phyloP scores from a whole-genome alignment of 768 basidiomycete species.

The Termitomyces sp. region DNA sequence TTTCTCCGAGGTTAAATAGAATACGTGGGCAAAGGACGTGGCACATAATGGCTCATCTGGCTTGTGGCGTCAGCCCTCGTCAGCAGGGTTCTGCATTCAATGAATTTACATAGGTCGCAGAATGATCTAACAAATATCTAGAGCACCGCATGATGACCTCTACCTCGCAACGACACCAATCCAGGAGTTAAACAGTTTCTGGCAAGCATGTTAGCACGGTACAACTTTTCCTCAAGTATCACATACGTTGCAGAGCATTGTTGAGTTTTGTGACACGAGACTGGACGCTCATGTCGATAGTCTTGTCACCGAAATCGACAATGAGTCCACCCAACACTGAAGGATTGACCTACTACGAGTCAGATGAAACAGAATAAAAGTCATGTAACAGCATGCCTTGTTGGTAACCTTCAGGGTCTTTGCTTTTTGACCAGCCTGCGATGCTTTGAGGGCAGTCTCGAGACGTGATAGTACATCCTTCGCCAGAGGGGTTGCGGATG shows the following conservation, averaged over 20 bases:
- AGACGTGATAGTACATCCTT: constrained; percentile 72
- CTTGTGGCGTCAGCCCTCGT: background rate
- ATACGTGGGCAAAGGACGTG: background rate
- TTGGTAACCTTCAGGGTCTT: constrained; percentile 88
- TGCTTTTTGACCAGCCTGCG: constrained; percentile 78
- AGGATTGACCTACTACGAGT: constrained; percentile 70
- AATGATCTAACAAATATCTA: constrained; percentile 15
- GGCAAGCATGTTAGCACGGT: background rate
- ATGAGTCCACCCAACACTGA: constrained; percentile 88
- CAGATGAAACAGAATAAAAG: background rate
- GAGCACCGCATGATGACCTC: background rate
- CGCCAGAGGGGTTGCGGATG: constrained; percentile 77
- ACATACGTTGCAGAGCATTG: constrained; percentile 75
- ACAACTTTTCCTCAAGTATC: constrained; percentile 6
- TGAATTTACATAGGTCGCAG: background rate
- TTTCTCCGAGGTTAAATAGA: background rate
- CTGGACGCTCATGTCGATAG: constrained; percentile 91
- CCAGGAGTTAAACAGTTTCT: constrained; percentile 34
- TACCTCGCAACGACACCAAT: constrained; percentile 1
- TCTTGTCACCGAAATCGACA: constrained; percentile 98
- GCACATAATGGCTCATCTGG: background rate
- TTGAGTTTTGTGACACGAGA: constrained; percentile 95
- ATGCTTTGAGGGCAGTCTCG: constrained; percentile 82
- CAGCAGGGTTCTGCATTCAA: background rate
- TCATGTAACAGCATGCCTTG: constrained; percentile 52